Conservation (phyloP, 257 asterid genomes). For the Cordia subcordata region DNA sequence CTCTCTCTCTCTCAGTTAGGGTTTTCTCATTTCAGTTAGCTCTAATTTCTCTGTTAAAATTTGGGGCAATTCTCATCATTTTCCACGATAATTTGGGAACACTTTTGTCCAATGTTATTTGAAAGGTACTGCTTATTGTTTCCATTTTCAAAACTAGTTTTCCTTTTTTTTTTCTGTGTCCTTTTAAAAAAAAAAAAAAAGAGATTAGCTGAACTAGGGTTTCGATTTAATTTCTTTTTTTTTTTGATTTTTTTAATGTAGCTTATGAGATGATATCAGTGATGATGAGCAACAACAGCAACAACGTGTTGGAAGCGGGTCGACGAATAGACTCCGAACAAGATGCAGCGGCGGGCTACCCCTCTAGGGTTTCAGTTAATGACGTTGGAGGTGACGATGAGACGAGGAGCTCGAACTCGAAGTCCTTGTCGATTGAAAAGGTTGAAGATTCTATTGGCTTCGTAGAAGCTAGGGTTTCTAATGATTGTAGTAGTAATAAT, state of each 20-base stretch:
- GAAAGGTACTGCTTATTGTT: too few relatives aligned
- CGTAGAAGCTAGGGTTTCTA: slow-evolving; percentile 19
- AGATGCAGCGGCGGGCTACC: not conserved
- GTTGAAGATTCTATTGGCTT: slow-evolving; percentile 7
- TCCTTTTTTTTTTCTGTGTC: not conserved
- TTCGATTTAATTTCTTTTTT: not conserved
- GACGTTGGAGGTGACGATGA: slow-evolving; percentile 5
- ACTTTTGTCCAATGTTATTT: not conserved
- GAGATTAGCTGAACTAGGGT: too few relatives aligned
- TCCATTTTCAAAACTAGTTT: too few relatives aligned
- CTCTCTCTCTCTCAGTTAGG: slow-evolving; percentile 16
- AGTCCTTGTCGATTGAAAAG: not conserved
- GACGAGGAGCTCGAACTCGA: slow-evolving; percentile 7
- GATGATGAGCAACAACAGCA: slow-evolving; percentile 24
- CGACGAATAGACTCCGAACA: slow-evolving; percentile 9
- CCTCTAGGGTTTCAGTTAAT: slow-evolving; percentile 11
- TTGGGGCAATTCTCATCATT: not conserved
- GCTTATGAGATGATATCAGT: slow-evolving; percentile 24
- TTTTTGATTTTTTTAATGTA: slow-evolving; percentile 2
- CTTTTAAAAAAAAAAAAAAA: too few relatives aligned
- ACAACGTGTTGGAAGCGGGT: slow-evolving; percentile 19
- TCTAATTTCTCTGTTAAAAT: not conserved
- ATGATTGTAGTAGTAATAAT: slow-evolving; percentile 9
- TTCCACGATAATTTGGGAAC: not conserved
- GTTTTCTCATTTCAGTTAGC: slow-evolving; percentile 13